Percentiles rank a stretch among this genome's conserved stretches.
These are phyloP conservation scores for Davidsoniella australis DNA, from an alignment of 2,329 filamentous ascomycete genomes.

Conservation along the genomic window DNA sequence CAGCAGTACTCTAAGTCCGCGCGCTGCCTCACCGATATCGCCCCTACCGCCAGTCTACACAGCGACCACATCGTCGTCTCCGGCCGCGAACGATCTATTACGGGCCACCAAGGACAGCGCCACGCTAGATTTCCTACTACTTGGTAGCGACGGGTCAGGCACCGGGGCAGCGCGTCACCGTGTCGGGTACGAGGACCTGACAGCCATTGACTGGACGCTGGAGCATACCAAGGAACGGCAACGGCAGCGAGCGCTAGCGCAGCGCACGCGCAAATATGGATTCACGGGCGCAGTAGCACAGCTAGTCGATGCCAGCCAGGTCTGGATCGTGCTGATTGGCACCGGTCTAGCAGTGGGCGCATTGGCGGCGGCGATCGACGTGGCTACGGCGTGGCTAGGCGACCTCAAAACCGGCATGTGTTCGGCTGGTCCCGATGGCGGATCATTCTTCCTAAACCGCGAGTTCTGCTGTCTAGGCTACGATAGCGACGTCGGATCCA, in stretches of 20 bases:
- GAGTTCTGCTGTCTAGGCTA: conserved; percentile 89
- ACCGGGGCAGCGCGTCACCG: conserved; percentile 30
- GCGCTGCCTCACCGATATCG: background rate
- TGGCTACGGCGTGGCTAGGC: conserved; percentile 82
- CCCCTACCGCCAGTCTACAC: background rate
- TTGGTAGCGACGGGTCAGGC: conserved; percentile 58
- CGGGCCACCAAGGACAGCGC: conserved; percentile 27
- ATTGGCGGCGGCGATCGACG: conserved; percentile 76
- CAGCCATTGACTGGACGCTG: conserved; percentile 98
- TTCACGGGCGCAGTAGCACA: conserved; percentile 56
- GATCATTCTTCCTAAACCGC: conserved; percentile 79
- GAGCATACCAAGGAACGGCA: conserved; percentile 95
- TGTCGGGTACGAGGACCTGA: conserved; percentile 89
- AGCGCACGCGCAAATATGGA: conserved; percentile 35
- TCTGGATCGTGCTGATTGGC: conserved; percentile 76
- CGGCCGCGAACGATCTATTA: background rate
- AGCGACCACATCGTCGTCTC: background rate
- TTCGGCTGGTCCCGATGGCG: conserved; percentile 48
- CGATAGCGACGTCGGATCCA: conserved; percentile 61
- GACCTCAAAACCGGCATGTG: conserved; percentile 88
- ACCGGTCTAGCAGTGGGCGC: conserved; percentile 72
- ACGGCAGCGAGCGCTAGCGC: conserved; percentile 59
- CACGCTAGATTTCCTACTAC: conserved; percentile 58
- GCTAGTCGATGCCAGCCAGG: conserved; percentile 69
- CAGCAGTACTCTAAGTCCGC: conserved; percentile 17